phyloP scores from a whole-genome alignment of 805 yeast species.

The Candida fluviatilis region DNA sequence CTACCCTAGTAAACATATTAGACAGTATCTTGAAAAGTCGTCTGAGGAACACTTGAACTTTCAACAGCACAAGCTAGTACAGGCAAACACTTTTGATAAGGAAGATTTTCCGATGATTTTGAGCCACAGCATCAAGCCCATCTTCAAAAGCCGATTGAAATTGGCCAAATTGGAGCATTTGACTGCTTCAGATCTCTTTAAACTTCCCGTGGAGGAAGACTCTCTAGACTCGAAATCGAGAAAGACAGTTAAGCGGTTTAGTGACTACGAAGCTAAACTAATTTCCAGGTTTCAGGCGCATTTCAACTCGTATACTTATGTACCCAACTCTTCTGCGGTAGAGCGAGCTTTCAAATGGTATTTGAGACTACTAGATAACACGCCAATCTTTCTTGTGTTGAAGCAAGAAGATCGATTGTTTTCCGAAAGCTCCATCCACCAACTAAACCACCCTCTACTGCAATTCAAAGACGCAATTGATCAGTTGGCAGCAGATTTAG shows the following conservation, averaged over 20 bases:
- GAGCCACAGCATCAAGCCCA: conserved; percentile 1
- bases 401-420: conserved; percentile 24
- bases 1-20: conserved; percentile 11
- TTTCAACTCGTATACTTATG: not conserved
- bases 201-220: conserved; percentile 1
- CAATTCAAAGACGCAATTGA: conserved; percentile 12
- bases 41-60: conserved; percentile 16
- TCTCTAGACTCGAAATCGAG: not conserved
- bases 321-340: not conserved
- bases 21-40: conserved; percentile 13
- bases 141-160: not conserved
- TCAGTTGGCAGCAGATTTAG: conserved; percentile 8
- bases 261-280: conserved; percentile 3
- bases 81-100: conserved; percentile 5
- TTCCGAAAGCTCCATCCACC: conserved; percentile 11
- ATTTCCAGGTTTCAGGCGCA: not conserved
- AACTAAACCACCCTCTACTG: conserved; percentile 14
- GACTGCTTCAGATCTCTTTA: conserved; percentile 2
- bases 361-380: conserved; percentile 17
- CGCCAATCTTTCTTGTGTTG: conserved; percentile 29
- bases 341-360: conserved; percentile 27
- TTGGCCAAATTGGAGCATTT: not conserved
- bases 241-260: not conserved
- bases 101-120: conserved; percentile 4
- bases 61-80: conserved; percentile 17